Conservation (phyloP, 805 yeast genomes). For the Candida vaughaniae region DNA sequence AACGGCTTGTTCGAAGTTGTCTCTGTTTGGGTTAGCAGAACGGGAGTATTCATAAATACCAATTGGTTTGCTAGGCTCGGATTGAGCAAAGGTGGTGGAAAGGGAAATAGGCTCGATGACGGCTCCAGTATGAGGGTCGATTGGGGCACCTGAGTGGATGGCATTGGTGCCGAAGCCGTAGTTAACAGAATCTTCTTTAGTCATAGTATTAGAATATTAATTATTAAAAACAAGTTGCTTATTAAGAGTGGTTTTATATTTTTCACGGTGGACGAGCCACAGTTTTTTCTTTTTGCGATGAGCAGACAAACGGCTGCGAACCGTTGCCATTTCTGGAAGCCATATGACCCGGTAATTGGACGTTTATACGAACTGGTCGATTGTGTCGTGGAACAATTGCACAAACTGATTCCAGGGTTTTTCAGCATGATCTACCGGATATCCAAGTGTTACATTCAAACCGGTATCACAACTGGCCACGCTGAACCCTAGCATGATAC, state of each 20-base stretch:
- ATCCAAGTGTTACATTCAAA: constrained; percentile 7
- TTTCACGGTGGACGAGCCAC: too few relatives aligned
- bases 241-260: too few relatives aligned
- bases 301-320: too few relatives aligned
- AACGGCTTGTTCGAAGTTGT: constrained; percentile 72
- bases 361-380: constrained; percentile 7
- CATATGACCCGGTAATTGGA: too few relatives aligned
- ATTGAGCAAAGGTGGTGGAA: constrained; percentile 82
- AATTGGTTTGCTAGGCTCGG: constrained; percentile 71
- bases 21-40: constrained; percentile 84
- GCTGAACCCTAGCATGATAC: constrained; percentile 4
- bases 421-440: constrained; percentile 3
- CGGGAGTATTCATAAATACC: constrained; percentile 83
- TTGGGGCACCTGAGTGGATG: constrained; percentile 77
- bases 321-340: too few relatives aligned
- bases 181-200: constrained; percentile 30
- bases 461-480: constrained; percentile 3
- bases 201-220: constrained; percentile 26
- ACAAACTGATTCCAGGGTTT: constrained; percentile 2
- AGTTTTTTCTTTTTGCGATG: constrained; percentile 7
- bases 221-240: not conserved
- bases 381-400: constrained; percentile 1
- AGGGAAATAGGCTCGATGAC: constrained; percentile 82
- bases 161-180: constrained; percentile 75
- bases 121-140: constrained; percentile 76